phyloP scores from a whole-genome alignment of 768 basidiomycete genomes.

The Suillus brevipes region DNA sequence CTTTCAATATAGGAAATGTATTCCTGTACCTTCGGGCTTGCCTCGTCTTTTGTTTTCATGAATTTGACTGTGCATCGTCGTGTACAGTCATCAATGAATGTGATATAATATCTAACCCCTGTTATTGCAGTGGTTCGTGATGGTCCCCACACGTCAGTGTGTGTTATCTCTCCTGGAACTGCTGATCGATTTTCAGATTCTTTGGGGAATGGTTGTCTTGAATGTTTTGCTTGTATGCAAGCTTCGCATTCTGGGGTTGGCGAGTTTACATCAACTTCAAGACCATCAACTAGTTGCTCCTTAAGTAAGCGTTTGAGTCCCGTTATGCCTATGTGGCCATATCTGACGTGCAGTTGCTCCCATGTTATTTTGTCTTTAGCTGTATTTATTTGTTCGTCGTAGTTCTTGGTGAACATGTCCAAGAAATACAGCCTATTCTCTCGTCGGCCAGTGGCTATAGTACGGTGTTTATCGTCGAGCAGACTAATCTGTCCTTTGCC shows the following conservation, averaged over 20 bases:
- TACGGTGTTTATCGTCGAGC: no score
- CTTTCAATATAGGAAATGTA: slow-evolving; percentile 16
- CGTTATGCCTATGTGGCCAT: not conserved
- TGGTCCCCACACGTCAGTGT: slow-evolving; percentile 30
- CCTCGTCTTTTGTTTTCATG: slow-evolving; percentile 24
- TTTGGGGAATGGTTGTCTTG: not conserved
- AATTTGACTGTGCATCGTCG: slow-evolving; percentile 15
- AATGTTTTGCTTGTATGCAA: slow-evolving; percentile 8
- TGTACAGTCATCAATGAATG: slow-evolving; percentile 21
- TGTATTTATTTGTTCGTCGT: no score
- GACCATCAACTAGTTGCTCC: not conserved
- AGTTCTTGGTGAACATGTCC: no score
- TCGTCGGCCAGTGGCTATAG: no score
- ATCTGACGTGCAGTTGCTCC: not conserved
- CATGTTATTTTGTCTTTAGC: no score
- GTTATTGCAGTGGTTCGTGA: slow-evolving; percentile 15
- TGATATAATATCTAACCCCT: slow-evolving; percentile 26
- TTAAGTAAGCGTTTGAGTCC: not conserved
- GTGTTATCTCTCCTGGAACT: not conserved
- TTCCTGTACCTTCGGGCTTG: slow-evolving; percentile 21
- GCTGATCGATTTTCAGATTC: no score
- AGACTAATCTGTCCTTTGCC: not conserved
- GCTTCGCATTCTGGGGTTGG: not conserved
- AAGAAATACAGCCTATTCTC: no score
- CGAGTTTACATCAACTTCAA: not conserved